Evolutionary conservation across 495 filamentous ascomycete species (phyloP), one percentile per base, ranked within the genome.

Genomic region (Lasiosphaeria hispida): DNA sequence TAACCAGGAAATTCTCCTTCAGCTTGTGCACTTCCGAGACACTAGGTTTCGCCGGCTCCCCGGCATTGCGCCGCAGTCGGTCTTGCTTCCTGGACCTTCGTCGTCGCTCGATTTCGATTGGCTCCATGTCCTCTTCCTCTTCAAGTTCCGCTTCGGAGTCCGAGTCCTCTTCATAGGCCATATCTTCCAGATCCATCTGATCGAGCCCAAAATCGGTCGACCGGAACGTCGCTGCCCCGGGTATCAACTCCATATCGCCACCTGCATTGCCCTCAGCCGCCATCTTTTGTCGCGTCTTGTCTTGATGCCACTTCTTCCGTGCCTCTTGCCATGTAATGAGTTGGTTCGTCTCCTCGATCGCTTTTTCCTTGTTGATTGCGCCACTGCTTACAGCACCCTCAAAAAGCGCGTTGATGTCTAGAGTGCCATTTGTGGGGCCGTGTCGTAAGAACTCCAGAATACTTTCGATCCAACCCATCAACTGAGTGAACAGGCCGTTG

Each of bases 231-330:
- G 66, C 43, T 13, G 60, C 63, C 2, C 65, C 70, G 4, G 66
- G 68, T 9, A 80, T 67, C 51, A 72, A 74, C 15, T 81, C 85
- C 7, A 76, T 76, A 14, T 65, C 64, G n/a, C 58, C 45, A 18
- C 53, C 63, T 18, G 73, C 78, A 0, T 74, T 78, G 6, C 86
- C 89, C 58, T 91, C 90, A 13, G 89, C 89, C 4, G 94, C 94
- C 94, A 98, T 97, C 80, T 98, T 98, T 76, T 96, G 94, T 55
- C 92, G 77, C 7, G 94, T 98, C 78, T 98, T 98, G 70, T 95
- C 91, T 55, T 95, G 83, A 63, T 98, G 94, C 94, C 94, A 98
- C 68, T 89, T 88, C 77, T 97, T 97, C 44, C 95, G 79, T 54
- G 88, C 89, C 69, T 90, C 90, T 65, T 98, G 94, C 94, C 94